Percentiles rank a stretch among this genome's conserved stretches.
Conservation (phyloP, 2,329 filamentous ascomycete genomes). For the Rhytidhysteron rufulum region DNA sequence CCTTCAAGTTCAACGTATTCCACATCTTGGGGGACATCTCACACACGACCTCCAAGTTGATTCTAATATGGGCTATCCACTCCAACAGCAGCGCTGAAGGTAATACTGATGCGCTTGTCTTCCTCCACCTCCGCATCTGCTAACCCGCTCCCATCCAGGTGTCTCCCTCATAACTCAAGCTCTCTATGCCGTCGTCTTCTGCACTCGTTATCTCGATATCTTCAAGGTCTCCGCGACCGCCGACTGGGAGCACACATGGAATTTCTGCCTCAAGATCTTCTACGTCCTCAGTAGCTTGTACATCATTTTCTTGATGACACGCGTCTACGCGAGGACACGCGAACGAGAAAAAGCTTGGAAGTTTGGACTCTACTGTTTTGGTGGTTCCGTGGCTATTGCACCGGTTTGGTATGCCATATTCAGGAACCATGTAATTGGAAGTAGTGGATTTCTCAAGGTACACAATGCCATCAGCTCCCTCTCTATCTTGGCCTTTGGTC, state of each 20-base stretch:
- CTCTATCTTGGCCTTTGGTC: not conserved
- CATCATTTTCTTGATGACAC: slow-evolving; percentile 83
- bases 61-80: slow-evolving; percentile 88
- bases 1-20: slow-evolving; percentile 49
- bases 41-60: slow-evolving; percentile 81
- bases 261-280: slow-evolving; percentile 81
- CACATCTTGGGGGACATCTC: slow-evolving; percentile 79
- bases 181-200: slow-evolving; percentile 82
- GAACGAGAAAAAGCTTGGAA: slow-evolving; percentile 95
- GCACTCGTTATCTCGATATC: slow-evolving; percentile 81
- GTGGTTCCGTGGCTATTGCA: slow-evolving; percentile 62
- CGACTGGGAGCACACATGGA: slow-evolving; percentile 42
- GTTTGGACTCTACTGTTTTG: slow-evolving; percentile 67
- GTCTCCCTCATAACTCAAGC: slow-evolving; percentile 89
- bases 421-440: slow-evolving; percentile 43
- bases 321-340: slow-evolving; percentile 78
- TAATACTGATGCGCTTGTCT: slow-evolving; percentile 26
- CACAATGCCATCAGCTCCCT: slow-evolving; percentile 6
- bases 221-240: slow-evolving; percentile 49
- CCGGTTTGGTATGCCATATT: slow-evolving; percentile 72
- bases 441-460: slow-evolving; percentile 38
- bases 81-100: slow-evolving; percentile 83
- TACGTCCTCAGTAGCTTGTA: slow-evolving; percentile 83
- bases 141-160: slow-evolving; percentile 46
- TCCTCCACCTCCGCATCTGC: not conserved